Evolutionary conservation across 345 rosid species (phyloP), one percentile per base, ranked within the genome.

Genomic region (Clausena lansium): DNA sequence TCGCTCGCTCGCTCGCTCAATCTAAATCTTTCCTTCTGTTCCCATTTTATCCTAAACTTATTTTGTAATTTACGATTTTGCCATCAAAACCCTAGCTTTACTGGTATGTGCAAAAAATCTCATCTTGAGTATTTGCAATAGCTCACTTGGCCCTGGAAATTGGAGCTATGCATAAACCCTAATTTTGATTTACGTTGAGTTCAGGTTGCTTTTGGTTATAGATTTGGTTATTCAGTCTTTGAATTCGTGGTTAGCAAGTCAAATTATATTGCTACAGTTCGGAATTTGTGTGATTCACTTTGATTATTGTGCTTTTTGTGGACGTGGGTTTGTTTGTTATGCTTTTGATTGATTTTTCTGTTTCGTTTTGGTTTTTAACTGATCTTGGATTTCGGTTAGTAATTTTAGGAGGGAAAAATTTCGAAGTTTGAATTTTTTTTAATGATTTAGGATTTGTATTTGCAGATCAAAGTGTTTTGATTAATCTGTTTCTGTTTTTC

Each of bases 41-140:
- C 72, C 77, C 66, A 39, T 77, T 73, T 4, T 7, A 28, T 59
- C 65, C 62, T 67, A 6, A 74, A 27, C 68, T 17, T 54, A 20
- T 81, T 71, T 0, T 54, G 19, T 70, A 71, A 67, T 78, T 83
- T 78, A 73, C 86, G 79, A 77, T 80, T 83, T 83, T 82, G 75
- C 82, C 81, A 82, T 82, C 83, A 80, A 86, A 91, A 88, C 92
- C 95, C 90, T 85, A 86, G 83, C 71, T 79, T 63, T 13, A 41
- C 52, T 78, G 54, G 39, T 71, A 41, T 80, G 52, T 62, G 79
- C 27, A 22, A 47, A 17, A 59, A 45, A 64, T 55, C 17, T 30
- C 73, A 67, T 68, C 75, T 65, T 11, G 22, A 70, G 73, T 77
- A n/a, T 45, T 68, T 36, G 36, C 39, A 2, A 41, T 68, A 64